Conservation (phyloP, 805 yeast species). For the Candida stauntonica region DNA sequence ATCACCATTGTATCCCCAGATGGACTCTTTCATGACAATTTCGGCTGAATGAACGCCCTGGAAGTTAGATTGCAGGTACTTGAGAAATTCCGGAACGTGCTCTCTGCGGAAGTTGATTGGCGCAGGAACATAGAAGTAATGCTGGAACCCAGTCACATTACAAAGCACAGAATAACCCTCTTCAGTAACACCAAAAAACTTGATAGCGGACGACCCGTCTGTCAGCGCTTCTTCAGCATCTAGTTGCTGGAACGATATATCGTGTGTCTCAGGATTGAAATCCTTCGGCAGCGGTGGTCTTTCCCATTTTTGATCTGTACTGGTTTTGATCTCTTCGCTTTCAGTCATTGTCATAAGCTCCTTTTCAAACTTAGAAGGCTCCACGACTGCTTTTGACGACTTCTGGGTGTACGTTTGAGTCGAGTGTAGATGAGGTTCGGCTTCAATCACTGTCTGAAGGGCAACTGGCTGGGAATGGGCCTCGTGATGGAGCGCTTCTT, state of each 20-base stretch:
- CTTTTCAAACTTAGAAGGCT: conserved; percentile 48
- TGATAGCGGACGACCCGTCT: conserved; percentile 57
- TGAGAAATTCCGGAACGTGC: conserved; percentile 44
- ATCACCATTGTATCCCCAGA: conserved; percentile 91
- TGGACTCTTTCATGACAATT: conserved; percentile 68
- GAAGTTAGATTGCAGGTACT: conserved; percentile 40
- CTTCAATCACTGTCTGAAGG: conserved; percentile 12
- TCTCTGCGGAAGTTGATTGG: conserved; percentile 68
- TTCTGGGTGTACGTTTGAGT: conserved; percentile 28
- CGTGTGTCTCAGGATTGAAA: conserved; percentile 45
- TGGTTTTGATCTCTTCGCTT: conserved; percentile 26
- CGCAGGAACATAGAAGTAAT: conserved; percentile 88
- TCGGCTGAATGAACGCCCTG: conserved; percentile 66
- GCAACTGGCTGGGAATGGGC: conserved; percentile 28
- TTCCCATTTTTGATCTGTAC: conserved; percentile 39
- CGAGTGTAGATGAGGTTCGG: conserved; percentile 20
- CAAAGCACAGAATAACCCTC: conserved; percentile 88
- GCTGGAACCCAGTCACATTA: conserved; percentile 82
- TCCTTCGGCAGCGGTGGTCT: conserved; percentile 53
- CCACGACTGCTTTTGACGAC: conserved; percentile 27
- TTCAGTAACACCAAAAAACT: conserved; percentile 90
- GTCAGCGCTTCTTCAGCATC: conserved; percentile 84
- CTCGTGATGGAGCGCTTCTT: conserved; percentile 21
- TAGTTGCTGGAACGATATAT: conserved; percentile 79
- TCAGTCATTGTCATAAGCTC: conserved; percentile 44